A percentile compares a stretch with the other conserved stretches of the same genome.
Conservation (phyloP, 208 protist genomes). For the Trypanosoma rangeli region DNA sequence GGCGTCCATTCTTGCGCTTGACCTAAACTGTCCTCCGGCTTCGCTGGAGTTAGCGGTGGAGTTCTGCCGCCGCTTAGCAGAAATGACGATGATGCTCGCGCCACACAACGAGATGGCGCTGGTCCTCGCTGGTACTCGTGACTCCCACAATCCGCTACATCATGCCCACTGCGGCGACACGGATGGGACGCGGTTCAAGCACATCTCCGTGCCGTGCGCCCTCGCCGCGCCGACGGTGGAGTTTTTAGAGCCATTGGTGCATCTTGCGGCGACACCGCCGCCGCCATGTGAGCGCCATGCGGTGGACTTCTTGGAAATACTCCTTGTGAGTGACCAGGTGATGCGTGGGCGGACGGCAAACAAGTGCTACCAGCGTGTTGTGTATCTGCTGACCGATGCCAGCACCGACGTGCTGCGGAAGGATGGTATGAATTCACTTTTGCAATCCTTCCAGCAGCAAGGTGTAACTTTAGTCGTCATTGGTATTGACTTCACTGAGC, state of each 20-base stretch:
- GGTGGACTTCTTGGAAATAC: constrained; percentile 78
- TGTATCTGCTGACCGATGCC: constrained; percentile 90
- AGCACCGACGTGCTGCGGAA: constrained; percentile 62
- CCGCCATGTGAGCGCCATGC: constrained; percentile 1
- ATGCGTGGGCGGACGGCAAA: constrained; percentile 50
- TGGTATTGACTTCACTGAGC: constrained; percentile 54
- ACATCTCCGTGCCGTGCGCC: constrained; percentile 35
- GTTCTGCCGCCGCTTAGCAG: constrained; percentile 33
- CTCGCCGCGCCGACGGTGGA: constrained; percentile 23
- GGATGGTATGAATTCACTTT: constrained; percentile 50
- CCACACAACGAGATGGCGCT: constrained; percentile 70
- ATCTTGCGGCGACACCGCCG: constrained; percentile 19
- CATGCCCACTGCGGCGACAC: not conserved
- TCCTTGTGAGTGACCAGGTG: constrained; percentile 76
- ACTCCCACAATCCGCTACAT: constrained; percentile 40
- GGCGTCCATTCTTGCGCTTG: constrained; percentile 53
- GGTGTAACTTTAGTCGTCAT: constrained; percentile 79
- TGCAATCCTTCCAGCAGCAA: constrained; percentile 41
- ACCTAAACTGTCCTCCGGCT: constrained; percentile 30
- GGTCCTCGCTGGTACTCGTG: constrained; percentile 51
- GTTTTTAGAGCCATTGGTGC: constrained; percentile 17
- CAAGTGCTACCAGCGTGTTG: constrained; percentile 58
- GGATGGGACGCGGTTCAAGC: constrained; percentile 19
- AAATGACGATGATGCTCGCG: constrained; percentile 52
- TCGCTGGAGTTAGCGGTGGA: constrained; percentile 31